Conservation (phyloP, 768 basidiomycete genomes). For the Amanita inopinata region DNA sequence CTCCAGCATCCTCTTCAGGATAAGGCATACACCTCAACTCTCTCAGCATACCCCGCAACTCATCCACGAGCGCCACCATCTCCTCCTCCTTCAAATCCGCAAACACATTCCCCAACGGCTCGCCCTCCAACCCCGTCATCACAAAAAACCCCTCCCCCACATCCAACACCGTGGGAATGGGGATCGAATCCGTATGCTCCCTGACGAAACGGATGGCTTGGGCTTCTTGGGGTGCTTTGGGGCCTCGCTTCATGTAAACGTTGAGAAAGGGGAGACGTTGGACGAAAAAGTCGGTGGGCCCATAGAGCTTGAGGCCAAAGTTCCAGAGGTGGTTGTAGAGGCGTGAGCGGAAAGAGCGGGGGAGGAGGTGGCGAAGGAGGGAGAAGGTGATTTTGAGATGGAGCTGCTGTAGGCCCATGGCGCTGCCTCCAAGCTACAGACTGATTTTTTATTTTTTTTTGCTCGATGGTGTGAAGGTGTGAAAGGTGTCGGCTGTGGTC, state of each 20-base stretch:
- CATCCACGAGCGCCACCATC: neutral
- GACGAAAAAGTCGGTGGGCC: neutral
- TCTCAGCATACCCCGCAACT: neutral
- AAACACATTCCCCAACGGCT: neutral
- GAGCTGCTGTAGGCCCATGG: no score
- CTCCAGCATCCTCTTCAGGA: no score
- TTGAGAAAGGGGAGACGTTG: neutral
- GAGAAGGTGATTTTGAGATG: neutral
- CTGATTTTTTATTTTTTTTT: no score
- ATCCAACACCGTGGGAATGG: neutral
- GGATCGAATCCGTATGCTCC: neutral
- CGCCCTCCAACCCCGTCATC: neutral
- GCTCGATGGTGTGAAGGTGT: no score
- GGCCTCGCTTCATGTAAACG: neutral
- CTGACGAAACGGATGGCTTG: neutral
- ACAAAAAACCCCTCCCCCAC: neutral
- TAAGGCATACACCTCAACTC: neutral
- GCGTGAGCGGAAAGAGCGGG: neutral
- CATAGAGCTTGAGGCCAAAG: neutral
- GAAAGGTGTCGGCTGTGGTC: no score
- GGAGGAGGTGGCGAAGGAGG: neutral
- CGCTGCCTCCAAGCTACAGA: no score
- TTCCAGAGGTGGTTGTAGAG: neutral
- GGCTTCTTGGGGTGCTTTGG: neutral
- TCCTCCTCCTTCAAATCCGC: neutral